A percentile compares a stretch with the other conserved stretches of the same genome.
phyloP scores from a whole-genome alignment of 805 yeast genomes.

The Cyberlindnera meyerae region DNA sequence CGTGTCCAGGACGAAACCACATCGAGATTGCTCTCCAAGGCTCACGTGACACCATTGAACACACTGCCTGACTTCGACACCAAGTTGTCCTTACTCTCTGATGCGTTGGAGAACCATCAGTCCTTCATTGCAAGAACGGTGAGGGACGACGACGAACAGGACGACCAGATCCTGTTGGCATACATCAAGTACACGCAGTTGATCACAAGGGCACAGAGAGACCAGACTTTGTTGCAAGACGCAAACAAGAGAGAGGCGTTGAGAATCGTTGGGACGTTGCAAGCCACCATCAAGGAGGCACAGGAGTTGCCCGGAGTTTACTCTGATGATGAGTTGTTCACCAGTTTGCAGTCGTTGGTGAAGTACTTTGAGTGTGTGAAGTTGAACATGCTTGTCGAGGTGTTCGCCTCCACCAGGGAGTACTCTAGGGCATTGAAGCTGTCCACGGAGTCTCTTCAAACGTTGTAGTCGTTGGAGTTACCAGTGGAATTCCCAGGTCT shows the following conservation, averaged over 20 bases:
- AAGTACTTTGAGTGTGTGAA: conserved; percentile 43
- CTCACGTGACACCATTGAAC: conserved; percentile 29
- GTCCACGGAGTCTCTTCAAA: conserved; percentile 28
- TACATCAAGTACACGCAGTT: conserved; percentile 67
- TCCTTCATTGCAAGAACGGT: conserved; percentile 48
- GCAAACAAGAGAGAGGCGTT: conserved; percentile 30
- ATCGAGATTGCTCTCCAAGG: conserved; percentile 51
- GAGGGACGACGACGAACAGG: conserved; percentile 47
- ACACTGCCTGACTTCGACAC: conserved; percentile 47
- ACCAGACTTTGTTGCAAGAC: conserved; percentile 28
- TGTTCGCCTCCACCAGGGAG: conserved; percentile 36
- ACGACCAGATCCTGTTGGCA: conserved; percentile 66
- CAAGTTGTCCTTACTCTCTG: conserved; percentile 62
- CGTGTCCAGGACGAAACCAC: conserved; percentile 64
- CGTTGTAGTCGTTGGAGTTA: conserved; percentile 5
- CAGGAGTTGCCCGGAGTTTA: conserved; percentile 89
- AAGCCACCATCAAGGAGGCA: conserved; percentile 50
- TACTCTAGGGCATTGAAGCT: conserved; percentile 46
- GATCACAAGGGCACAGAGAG: conserved; percentile 69
- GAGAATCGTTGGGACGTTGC: conserved; percentile 37
- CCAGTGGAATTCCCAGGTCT: conserved; percentile 25
- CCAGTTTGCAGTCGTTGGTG: conserved; percentile 47
- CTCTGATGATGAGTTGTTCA: conserved; percentile 66
- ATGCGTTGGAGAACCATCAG: conserved; percentile 56
- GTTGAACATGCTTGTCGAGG: conserved; percentile 39